Conservation (phyloP, 306 rosid genomes). For the Quercus suber region DNA sequence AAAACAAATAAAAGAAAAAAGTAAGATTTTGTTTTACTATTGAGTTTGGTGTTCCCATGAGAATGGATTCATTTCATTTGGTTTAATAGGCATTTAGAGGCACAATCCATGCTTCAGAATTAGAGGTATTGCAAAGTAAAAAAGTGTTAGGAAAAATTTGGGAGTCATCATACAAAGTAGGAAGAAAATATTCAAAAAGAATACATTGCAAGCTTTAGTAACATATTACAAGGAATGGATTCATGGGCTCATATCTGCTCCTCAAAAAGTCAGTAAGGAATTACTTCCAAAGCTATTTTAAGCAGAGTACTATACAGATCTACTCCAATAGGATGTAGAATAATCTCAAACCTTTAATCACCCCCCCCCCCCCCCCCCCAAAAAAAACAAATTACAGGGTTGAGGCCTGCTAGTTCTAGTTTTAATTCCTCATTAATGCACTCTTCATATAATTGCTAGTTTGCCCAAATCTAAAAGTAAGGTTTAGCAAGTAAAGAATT, state of each 20-base stretch:
- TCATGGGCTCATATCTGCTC: neutral
- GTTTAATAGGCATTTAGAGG: conserved; percentile 13
- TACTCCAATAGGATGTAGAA: neutral
- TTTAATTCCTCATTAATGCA: neutral
- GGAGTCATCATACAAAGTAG: neutral
- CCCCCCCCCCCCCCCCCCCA: too few relatives aligned
- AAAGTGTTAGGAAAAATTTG: neutral
- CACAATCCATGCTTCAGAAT: neutral
- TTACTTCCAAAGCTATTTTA: conserved; percentile 11
- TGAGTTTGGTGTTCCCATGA: neutral
- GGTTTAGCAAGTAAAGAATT: neutral
- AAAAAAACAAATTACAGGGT: too few relatives aligned
- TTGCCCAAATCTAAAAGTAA: neutral
- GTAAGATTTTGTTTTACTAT: neutral
- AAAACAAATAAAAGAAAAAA: neutral
- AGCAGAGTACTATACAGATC: neutral
- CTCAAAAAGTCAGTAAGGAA: neutral
- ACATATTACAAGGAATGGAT: neutral
- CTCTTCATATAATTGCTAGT: neutral
- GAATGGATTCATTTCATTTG: conserved; percentile 6
- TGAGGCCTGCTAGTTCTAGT: neutral
- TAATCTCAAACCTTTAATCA: neutral
- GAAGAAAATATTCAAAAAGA: neutral
- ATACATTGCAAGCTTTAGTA: neutral
- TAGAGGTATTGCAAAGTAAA: conserved; percentile 5